Evolutionary conservation across 768 basidiomycete genomes (phyloP).

Genomic region (Termitomyces sp.): DNA sequence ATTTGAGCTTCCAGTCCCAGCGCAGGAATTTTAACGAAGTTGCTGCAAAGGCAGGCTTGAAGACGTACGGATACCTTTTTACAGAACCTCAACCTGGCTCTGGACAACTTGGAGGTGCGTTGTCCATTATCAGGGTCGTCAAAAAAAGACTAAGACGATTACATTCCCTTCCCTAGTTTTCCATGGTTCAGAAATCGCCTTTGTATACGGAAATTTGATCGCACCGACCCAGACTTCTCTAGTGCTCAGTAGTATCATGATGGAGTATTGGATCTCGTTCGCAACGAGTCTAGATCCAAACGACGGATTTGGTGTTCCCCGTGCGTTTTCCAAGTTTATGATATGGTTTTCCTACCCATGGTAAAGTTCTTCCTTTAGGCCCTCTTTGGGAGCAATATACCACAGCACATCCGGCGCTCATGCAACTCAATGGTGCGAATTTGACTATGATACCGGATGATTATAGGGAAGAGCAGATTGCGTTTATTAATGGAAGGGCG

Average conservation of each 20-base stretch:
- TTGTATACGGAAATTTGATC: conserved; percentile 25
- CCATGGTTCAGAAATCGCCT: conserved; percentile 29
- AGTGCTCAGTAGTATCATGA: conserved; percentile 32
- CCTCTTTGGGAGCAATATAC: conserved; percentile 22
- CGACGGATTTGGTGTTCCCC: conserved; percentile 33
- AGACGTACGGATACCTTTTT: conserved; percentile 36
- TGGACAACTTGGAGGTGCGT: conserved; percentile 10
- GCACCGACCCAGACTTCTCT: conserved; percentile 17
- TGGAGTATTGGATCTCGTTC: conserved; percentile 46
- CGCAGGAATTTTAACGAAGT: conserved; percentile 33
- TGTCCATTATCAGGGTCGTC: no score
- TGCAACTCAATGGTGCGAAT: conserved; percentile 27
- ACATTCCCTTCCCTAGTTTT: conserved; percentile 16
- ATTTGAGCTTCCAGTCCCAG: conserved; percentile 33
- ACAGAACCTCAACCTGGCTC: conserved; percentile 28
- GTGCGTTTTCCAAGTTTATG: conserved; percentile 17
- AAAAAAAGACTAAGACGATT: no score
- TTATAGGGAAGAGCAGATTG: conserved; percentile 25
- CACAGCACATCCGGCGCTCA: conserved; percentile 16
- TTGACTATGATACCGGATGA: conserved; percentile 24
- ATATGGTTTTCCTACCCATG: not conserved
- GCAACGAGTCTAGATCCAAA: conserved; percentile 42
- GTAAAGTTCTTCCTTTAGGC: conserved; percentile 13
- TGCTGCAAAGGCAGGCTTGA: conserved; percentile 28
- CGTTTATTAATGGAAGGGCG: conserved; percentile 23